Evolutionary conservation across 2,329 filamentous ascomycete genomes (phyloP).

Genomic region (Fusarium pseudonygamai): DNA sequence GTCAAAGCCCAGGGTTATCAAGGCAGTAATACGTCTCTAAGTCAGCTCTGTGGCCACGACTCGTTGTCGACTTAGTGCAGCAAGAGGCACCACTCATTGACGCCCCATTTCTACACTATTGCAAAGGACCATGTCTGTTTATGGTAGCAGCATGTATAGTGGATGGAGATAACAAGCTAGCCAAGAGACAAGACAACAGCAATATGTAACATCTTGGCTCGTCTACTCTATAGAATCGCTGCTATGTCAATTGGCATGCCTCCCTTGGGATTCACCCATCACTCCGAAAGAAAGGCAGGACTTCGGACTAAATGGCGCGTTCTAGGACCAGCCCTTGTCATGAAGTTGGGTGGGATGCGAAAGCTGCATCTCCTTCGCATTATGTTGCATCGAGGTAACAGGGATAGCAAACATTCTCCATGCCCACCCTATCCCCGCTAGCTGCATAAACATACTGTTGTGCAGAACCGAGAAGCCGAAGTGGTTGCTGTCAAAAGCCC

Average conservation of each 20-base stretch:
- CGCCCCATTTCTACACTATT: background rate
- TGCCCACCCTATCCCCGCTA: constrained; percentile 7
- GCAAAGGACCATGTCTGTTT: background rate
- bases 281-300: background rate
- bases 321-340: background rate
- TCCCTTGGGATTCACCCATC: too few species aligned
- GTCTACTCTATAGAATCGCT: background rate
- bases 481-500: background rate
- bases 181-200: background rate
- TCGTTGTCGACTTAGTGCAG: background rate
- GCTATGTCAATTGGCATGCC: background rate
- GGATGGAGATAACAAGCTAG: background rate
- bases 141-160: background rate
- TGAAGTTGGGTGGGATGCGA: background rate
- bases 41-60: background rate
- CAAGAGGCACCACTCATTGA: background rate
- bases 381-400: background rate
- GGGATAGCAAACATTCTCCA: constrained; percentile 4
- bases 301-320: background rate
- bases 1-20: background rate
- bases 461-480: background rate
- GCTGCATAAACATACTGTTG: background rate
- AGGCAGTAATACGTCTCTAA: background rate
- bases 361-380: background rate
- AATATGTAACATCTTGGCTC: background rate